Evolutionary conservation across 1,139 yeast species (phyloP).

Genomic region (Protomyces inouyei): DNA sequence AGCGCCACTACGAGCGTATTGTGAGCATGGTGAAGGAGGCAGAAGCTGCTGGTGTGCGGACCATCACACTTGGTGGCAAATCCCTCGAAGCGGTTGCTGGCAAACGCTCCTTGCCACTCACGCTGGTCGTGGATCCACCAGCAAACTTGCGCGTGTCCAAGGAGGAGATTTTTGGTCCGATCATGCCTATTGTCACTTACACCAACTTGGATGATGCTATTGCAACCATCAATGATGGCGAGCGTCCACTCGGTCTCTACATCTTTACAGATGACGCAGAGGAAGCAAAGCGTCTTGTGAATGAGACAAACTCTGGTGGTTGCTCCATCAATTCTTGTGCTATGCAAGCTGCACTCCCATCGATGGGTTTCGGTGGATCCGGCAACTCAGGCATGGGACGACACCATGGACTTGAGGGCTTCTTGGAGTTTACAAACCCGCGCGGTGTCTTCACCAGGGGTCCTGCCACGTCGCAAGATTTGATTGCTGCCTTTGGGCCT

Average conservation of each 20-base stretch:
- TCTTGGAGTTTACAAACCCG: slow-evolving; percentile 68
- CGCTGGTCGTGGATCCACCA: slow-evolving; percentile 39
- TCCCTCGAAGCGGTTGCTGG: slow-evolving; percentile 47
- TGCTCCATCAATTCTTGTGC: slow-evolving; percentile 67
- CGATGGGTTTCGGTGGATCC: slow-evolving; percentile 86
- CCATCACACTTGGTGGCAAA: slow-evolving; percentile 53
- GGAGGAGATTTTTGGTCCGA: slow-evolving; percentile 79
- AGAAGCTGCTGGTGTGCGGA: slow-evolving; percentile 49
- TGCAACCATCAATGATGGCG: slow-evolving; percentile 52
- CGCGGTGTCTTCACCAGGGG: slow-evolving; percentile 54
- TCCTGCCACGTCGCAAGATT: background rate
- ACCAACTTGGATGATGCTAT: slow-evolving; percentile 49
- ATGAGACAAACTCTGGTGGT: slow-evolving; percentile 68
- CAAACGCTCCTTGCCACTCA: slow-evolving; percentile 69
- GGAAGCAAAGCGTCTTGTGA: slow-evolving; percentile 43
- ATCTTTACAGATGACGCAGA: slow-evolving; percentile 47
- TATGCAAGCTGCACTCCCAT: slow-evolving; percentile 63
- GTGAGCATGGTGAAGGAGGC: slow-evolving; percentile 44
- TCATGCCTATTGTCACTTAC: slow-evolving; percentile 67
- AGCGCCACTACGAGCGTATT: slow-evolving; percentile 53
- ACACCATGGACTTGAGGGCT: slow-evolving; percentile 75
- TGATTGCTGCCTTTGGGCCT: slow-evolving; percentile 4
- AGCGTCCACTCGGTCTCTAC: slow-evolving; percentile 81
- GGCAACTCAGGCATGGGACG: slow-evolving; percentile 68
- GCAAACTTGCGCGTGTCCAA: slow-evolving; percentile 30